These are phyloP conservation scores for Penicillium sp. DNA, from an alignment of 2,329 filamentous ascomycete species.

Conservation along the genomic window DNA sequence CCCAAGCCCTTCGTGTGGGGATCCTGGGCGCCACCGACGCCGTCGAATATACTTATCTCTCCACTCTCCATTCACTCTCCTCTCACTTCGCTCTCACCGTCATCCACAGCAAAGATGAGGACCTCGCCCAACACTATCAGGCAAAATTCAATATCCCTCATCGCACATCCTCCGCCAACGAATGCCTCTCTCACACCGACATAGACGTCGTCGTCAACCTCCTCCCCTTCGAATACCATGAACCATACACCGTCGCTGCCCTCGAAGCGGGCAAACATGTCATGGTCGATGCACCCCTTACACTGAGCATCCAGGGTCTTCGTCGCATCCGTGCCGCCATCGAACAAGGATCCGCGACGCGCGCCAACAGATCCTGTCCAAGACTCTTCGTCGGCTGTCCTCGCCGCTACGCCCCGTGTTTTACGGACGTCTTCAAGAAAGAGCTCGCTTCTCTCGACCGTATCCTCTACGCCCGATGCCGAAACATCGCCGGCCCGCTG, in stretches of 20 bases:
- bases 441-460: constrained; percentile 49
- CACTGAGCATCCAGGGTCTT: constrained; percentile 45
- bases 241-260: constrained; percentile 48
- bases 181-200: constrained; percentile 46
- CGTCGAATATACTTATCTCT: constrained; percentile 51
- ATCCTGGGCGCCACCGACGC: constrained; percentile 41
- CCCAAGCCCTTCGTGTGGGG: constrained; percentile 28
- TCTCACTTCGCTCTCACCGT: constrained; percentile 43
- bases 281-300: constrained; percentile 56
- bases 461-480: constrained; percentile 51
- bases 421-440: constrained; percentile 47
- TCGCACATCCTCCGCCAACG: constrained; percentile 35
- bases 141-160: constrained; percentile 18
- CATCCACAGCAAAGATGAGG: constrained; percentile 43
- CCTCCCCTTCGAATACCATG: constrained; percentile 53
- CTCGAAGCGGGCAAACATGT: constrained; percentile 52
- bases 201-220: constrained; percentile 48
- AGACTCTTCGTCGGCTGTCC: constrained; percentile 57
- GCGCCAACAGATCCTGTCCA: constrained; percentile 36
- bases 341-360: constrained; percentile 7
- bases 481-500: constrained; percentile 52
- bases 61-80: constrained; percentile 43
- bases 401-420: constrained; percentile 55
- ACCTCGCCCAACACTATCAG: constrained; percentile 7
- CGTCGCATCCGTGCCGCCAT: constrained; percentile 46